Percentiles rank a stretch among this genome's conserved stretches.
Conservation (phyloP, 768 basidiomycete species). For the Boletus tylopilopsis region DNA sequence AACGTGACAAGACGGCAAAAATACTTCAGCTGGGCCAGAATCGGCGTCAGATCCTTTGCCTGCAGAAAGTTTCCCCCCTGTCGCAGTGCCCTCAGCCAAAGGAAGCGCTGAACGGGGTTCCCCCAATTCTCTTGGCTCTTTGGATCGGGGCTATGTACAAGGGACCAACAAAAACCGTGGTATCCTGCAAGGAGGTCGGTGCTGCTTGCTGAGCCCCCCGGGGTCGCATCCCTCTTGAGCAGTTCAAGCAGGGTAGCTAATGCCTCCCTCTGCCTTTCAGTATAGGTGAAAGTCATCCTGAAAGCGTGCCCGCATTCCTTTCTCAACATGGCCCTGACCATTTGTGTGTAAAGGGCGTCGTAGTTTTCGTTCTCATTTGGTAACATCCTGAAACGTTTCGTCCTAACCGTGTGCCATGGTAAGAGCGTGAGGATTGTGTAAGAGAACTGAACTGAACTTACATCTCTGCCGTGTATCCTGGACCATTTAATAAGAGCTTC, state of each 20-base stretch:
- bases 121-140: neutral
- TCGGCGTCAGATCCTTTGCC: neutral
- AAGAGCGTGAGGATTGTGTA: neutral
- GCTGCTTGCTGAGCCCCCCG: neutral
- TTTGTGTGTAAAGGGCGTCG: neutral
- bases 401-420: neutral
- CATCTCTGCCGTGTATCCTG: neutral
- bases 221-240: neutral
- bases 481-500: constrained; percentile 3
- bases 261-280: neutral
- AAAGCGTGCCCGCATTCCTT: neutral
- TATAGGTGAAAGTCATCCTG: neutral
- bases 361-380: neutral
- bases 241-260: neutral
- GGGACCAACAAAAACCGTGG: constrained; percentile 1
- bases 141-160: neutral
- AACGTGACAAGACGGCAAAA: constrained; percentile 1
- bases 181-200: neutral
- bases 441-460: neutral
- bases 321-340: too few relatives aligned
- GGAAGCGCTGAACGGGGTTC: neutral
- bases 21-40: neutral
- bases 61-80: neutral
- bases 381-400: neutral
- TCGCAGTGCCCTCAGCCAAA: neutral